Base-by-base conservation (phyloP, 768 basidiomycete species). In the Russula sp. region DNA sequence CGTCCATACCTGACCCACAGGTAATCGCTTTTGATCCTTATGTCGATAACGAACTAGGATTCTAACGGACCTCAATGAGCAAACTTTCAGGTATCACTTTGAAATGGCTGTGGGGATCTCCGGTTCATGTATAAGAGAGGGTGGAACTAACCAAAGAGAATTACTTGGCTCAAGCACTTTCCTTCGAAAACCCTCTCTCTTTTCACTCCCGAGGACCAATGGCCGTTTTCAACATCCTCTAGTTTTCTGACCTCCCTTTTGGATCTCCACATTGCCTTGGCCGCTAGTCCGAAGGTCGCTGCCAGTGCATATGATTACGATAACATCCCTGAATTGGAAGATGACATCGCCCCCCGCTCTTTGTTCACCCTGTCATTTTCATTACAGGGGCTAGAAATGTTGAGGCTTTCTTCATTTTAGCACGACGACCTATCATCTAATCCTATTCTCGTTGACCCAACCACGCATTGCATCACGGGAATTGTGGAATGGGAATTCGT, bases 21-120 rank as follows among this genome's bases (percentile, higher is more conserved):
- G 67, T 73, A n/a, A 68, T 69, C 36, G 64, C 64, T 53, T 69
- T 67, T 56, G 68, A 72, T 45, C 36, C 70, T 13, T 67, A 68
- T 35, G 65, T 67, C 20, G 65, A 68, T 51, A 73, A 73, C 57
- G 53, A 60, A 39, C 63, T 71, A 13, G 71, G 70, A 0, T 66
- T 65, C 7, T 72, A 72, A 60, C 72, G 67, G 60, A 73, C 71
- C 25, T 56, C 70, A 47, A 70, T 72, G 70, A 63, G 46, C 39
- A 69, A 66, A 58, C 35, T 59, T 39, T 58, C 57, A 7, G n/a
- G n/a, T n/a, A n/a, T n/a, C n/a, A n/a, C n/a, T n/a, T n/a, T n/a
- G n/a, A n/a, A 29, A 7, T 42, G n/a, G 8, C 29, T 43, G 32
- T 43, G 39, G 53, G 53, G n/a, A 1, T 42, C 53, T 43, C 41